Conservation (phyloP, 495 filamentous ascomycete genomes). For the Penicillium nucicola region DNA sequence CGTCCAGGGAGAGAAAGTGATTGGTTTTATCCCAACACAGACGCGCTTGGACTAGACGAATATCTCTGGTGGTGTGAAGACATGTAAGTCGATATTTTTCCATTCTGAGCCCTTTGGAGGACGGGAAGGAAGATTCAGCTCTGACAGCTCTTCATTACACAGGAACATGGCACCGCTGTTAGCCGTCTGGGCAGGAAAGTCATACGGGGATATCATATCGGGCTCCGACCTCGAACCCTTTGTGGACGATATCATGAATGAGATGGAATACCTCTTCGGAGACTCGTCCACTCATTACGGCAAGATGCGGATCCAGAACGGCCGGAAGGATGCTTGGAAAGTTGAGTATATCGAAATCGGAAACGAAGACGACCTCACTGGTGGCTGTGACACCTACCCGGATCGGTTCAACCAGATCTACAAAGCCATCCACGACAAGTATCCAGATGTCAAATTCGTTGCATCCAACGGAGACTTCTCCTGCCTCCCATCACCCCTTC, state of each 20-base stretch:
- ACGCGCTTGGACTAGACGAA: slow-evolving; percentile 60
- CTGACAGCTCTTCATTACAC: too few species aligned
- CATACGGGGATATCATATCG: slow-evolving; percentile 46
- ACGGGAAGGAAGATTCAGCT: too few species aligned
- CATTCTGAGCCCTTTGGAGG: too few species aligned
- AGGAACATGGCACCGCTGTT: slow-evolving; percentile 51
- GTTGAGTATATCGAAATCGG: slow-evolving; percentile 52
- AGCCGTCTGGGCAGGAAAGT: slow-evolving; percentile 60
- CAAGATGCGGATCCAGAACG: slow-evolving; percentile 38
- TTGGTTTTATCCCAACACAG: slow-evolving; percentile 61
- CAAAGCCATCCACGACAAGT: slow-evolving; percentile 40
- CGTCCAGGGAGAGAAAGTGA: slow-evolving; percentile 58
- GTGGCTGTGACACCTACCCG: slow-evolving; percentile 38
- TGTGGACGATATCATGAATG: slow-evolving; percentile 58
- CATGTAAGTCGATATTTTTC: slow-evolving; percentile 18
- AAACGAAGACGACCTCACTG: slow-evolving; percentile 53
- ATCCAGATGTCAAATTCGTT: slow-evolving; percentile 44
- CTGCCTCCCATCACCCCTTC: slow-evolving; percentile 26
- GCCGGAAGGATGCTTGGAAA: slow-evolving; percentile 42
- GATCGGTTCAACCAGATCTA: slow-evolving; percentile 47
- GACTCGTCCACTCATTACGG: slow-evolving; percentile 34
- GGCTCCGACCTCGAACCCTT: slow-evolving; percentile 34
- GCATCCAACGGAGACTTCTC: slow-evolving; percentile 34
- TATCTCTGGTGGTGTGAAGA: slow-evolving; percentile 68
- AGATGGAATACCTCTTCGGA: slow-evolving; percentile 50